A percentile compares a stretch with the other conserved stretches of the same genome.
Evolutionary conservation across 139 green algal genomes (phyloP).

Genomic region (Edaphochlamys debaryana): DNA sequence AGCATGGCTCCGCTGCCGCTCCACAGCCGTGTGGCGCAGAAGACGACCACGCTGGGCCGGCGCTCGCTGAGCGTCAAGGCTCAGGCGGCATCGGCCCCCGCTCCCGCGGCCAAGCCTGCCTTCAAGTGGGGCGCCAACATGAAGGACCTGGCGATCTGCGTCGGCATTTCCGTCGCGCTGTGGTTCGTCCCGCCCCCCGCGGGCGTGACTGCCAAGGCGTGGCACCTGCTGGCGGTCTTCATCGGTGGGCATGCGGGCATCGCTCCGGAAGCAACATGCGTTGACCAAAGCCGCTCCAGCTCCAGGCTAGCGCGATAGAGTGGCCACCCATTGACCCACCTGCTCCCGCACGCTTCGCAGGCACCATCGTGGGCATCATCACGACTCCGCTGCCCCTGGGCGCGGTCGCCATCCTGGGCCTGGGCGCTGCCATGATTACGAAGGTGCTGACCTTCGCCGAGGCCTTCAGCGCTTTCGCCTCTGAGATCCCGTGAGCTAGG

Average conservation of each 20-base stretch:
- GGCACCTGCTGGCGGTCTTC: slow-evolving; percentile 97
- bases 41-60: slow-evolving; percentile 19
- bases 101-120: slow-evolving; percentile 30
- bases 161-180: slow-evolving; percentile 77
- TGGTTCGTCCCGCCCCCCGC: slow-evolving; percentile 88
- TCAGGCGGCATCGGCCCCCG: slow-evolving; percentile 26
- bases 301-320: too few species aligned
- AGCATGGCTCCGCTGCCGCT: slow-evolving; percentile 17
- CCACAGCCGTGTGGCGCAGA: slow-evolving; percentile 16
- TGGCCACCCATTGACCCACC: too few species aligned
- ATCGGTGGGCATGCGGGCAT: slow-evolving; percentile 50
- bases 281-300: too few species aligned
- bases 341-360: too few species aligned
- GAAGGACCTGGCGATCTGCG: slow-evolving; percentile 85
- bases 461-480: slow-evolving; percentile 96
- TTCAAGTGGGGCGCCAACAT: slow-evolving; percentile 93
- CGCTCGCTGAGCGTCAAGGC: slow-evolving; percentile 16
- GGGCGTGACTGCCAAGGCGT: slow-evolving; percentile 82
- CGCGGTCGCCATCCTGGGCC: slow-evolving; percentile 96
- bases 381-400: slow-evolving; percentile 95
- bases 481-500: slow-evolving; percentile 89
- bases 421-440: slow-evolving; percentile 93
- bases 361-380: slow-evolving; percentile 95
- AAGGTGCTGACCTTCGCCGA: slow-evolving; percentile 95
- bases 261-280: too few species aligned